Base-by-base conservation (phyloP, 495 filamentous ascomycete species). In the Tricharina praecox region DNA sequence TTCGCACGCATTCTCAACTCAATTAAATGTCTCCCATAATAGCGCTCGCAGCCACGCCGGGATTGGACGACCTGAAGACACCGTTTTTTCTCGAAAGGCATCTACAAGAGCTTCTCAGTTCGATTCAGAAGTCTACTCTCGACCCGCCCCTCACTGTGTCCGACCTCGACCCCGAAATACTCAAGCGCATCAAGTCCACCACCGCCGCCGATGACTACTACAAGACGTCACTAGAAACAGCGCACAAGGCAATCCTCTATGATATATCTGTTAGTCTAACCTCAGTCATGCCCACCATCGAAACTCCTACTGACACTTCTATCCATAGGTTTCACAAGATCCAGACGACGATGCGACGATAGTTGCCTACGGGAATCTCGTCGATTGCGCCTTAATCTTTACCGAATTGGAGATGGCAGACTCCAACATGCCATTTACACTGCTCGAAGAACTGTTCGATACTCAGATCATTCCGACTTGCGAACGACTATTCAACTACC, bases 371-470 rank as follows among this genome's bases (percentile, higher is more conserved):
- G 95, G 86, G 85, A 87, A 94, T 58, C 70, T 99, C 13, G 73
- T 99, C 42, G 90, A 99, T 62, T 77, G 93, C 33, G 69, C 94
- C 7, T 78, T 82, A 1, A 76, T 90, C 13, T 77, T 90, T 54
- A 85, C 86, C 45, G 87, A 99, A 56, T 67, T 72, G 53, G 61
- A 76, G 81, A 67, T 92, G 3, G 57, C 83, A 60, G 84, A 93
- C 51, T 74, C 82, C 1, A 82, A 78, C 21, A 68, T 96, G 28
- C 72, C 88, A 8, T 82, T 92, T 53, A 86, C 79, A 74, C 72
- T 96, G 11, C 78, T 95, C 15, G 90, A 99, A 61, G 90, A 99
- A 61, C 73, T 96, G 0, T 72, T 99, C 37, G 92, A 96, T 64
- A 93, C 85, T 50, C 90, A 94, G 60, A 93, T 86, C 0, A 92